Base-by-base conservation (phyloP, 768 basidiomycete species). In the Calocybe cyanea region DNA sequence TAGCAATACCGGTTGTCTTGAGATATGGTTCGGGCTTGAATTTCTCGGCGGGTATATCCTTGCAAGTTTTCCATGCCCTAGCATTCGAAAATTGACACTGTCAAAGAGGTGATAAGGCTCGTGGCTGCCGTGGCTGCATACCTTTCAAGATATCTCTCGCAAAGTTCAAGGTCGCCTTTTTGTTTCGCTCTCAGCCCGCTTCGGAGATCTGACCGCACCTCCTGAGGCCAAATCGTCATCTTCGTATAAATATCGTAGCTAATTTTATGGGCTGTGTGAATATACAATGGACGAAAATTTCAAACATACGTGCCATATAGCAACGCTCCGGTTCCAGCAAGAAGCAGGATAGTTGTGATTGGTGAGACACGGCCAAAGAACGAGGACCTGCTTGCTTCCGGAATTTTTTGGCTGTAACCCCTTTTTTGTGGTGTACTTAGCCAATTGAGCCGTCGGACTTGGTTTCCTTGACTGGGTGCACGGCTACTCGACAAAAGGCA, bases 1-100 rank as follows among this genome's bases (percentile, higher is more conserved):
- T 73, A 1, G 77, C 85, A 10, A 88, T 77, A 2, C 86, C 86
- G 0, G 83, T 78, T 0, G 77, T 65, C 59, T 87, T 88, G 45
- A 87, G 72, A 45, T 81, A 73, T 0, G 84, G 80, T 15, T 76
- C 67, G 2, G 70, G 46, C 9, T 61, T 62, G 48, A 75, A 68
- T 14, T 51, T 46, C 5, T 67, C 62, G 17, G 66, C 45, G 4
- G 69, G 73, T 4, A 83, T 68, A 0, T 59, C 51, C 46, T 73
- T 67, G 1, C 81, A 73, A 1, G 70, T 77, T 21, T 79, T 65
- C 66, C 75, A 81, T 28, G 84, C 83, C 17, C 81, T 83, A 49
- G 33, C 52, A 45, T 54, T 40, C 56, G 36, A 41, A 38, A 31
- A 30, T 56, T 17, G 31, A 51, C 25, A 28, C 25, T 5, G 25